Evolutionary conservation across 495 filamentous ascomycete genomes (phyloP), one percentile per base, ranked within the genome.

Genomic region (Alectoria sarmentosa): DNA sequence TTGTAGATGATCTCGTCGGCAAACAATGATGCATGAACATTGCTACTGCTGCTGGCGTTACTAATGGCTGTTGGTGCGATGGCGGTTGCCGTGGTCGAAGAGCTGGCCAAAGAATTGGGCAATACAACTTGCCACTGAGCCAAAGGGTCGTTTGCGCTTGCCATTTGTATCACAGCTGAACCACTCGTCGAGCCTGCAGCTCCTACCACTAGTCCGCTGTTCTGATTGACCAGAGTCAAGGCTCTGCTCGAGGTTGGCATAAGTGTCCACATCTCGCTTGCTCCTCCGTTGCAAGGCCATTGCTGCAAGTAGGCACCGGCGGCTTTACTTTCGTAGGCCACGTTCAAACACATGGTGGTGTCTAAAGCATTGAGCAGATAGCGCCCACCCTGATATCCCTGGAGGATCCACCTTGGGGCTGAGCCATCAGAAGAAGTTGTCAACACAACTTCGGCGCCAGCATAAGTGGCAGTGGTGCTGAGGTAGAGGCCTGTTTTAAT

Each of bases 361-460:
- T 39, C 57, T 4, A 9, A 8, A 60, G 37, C n/a, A n/a, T 60
- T 60, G n/a, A 60, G 36, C 11, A 60, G 57, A 34, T 60, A 60
- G 9, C 9, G 57, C n/a, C 37, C 57, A 36, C 30, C 21, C 28
- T 60, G 57, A 26, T 41, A 19, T 4, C 13, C n/a, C 17, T 60
- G 36, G 19, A 60, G 39, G 21, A 42, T 28, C 57, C 57, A 60
- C 5, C 30, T 55, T 15, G 52, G 28, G 4, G n/a, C 57, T 30
- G 36, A 41, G 23, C 36, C 39, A 23, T 19, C 7, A 26, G 36
- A 38, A 23, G 23, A 38, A 21, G 23, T 13, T 26, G 9, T 28
- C 13, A 60, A 41, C 26, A 63, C 46, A 63, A 63, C 14, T 28
- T 52, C 61, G 19, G 61, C 61, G 39, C 44, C 61, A 37, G 61